Evolutionary conservation across 2,329 filamentous ascomycete species (phyloP), one percentile per base, ranked within the genome.

Genomic region (Plenodomus tracheiphilus): DNA sequence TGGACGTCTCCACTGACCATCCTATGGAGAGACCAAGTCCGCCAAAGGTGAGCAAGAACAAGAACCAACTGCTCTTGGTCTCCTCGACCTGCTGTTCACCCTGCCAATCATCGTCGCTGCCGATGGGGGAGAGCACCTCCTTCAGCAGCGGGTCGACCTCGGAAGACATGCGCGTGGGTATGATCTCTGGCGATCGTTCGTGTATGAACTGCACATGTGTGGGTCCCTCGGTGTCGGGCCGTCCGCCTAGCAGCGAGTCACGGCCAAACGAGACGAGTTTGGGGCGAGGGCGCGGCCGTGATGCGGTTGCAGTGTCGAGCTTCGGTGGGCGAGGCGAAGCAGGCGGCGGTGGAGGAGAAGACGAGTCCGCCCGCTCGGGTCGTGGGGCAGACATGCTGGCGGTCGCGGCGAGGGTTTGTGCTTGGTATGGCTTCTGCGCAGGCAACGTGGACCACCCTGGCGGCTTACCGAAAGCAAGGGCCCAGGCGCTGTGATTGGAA

Each of bases 1-100:
- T 93, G 45, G 91, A 96, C 36, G 96, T 80, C 73, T 97, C 93
- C 36, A 96, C 91, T 1, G 92, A 92, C 93, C 93, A 97, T 21
- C 93, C 91, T 60, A 97, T 88, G 75, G 97, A 93, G 54, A 97
- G 78, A 19, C 84, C 93, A 51, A 90, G 90, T 59, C 96, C 89
- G 67, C 89, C 86, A 53, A 97, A 79, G 6, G 93, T 96, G 72
- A 97, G 77, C 54, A 96, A 77, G 59, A 95, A 83, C 62, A 97
- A 79, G 72, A 96, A 96, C 85, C 87, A 91, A 39, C 86, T 77
- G 71, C 88, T 92, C 79, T 92, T 96, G 19, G 87, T 87, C 51
- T 82, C 79, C 63, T 91, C 77, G 15, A 75, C 72, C 53, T 80
- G 75, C 5, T 76, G 69, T 39, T 66, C 64, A 37, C 73, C 71